phyloP scores from a whole-genome alignment of 1,284 basidiomycete species.

The Naganishia sp. region DNA sequence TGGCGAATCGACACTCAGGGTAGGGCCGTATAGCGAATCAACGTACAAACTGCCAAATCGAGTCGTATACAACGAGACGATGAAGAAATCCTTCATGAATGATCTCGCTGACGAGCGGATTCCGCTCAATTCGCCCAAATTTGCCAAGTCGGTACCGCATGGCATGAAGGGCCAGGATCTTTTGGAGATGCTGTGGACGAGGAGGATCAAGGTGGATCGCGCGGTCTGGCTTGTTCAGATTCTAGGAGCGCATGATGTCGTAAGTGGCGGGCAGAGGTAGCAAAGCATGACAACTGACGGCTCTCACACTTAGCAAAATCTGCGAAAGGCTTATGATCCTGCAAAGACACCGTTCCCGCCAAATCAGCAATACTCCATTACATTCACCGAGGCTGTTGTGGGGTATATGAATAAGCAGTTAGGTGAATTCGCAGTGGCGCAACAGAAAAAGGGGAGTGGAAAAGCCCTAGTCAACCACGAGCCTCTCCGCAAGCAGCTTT shows the following conservation, averaged over 20 bases:
- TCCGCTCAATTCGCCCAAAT: constrained; percentile 69
- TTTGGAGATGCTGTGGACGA: constrained; percentile 78
- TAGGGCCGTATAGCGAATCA: constrained; percentile 59
- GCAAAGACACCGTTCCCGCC: constrained; percentile 58
- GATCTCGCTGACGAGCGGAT: constrained; percentile 88
- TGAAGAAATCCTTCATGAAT: constrained; percentile 82
- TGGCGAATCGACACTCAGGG: not conserved
- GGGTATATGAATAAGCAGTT: constrained; percentile 89
- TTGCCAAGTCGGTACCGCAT: constrained; percentile 68
- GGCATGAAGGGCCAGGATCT: constrained; percentile 89
- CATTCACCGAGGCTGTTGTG: constrained; percentile 84
- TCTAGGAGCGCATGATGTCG: constrained; percentile 92
- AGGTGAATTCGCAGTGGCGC: constrained; percentile 62
- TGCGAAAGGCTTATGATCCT: constrained; percentile 41
- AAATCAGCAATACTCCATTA: constrained; percentile 77
- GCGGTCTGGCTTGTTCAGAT: constrained; percentile 95
- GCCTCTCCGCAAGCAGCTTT: constrained; percentile 55
- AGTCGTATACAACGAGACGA: constrained; percentile 86
- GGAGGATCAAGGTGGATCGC: constrained; percentile 78
- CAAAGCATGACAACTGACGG: not conserved
- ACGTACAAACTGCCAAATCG: constrained; percentile 81
- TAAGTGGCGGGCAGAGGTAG: constrained; percentile 59
- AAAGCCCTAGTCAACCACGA: constrained; percentile 66
- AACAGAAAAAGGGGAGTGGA: constrained; percentile 56
- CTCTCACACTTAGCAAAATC: constrained; percentile 39